A percentile compares a stretch with the other conserved stretches of the same genome.
Conservation (phyloP, 2,329 filamentous ascomycete species). For the Ascochyta rabiei region DNA sequence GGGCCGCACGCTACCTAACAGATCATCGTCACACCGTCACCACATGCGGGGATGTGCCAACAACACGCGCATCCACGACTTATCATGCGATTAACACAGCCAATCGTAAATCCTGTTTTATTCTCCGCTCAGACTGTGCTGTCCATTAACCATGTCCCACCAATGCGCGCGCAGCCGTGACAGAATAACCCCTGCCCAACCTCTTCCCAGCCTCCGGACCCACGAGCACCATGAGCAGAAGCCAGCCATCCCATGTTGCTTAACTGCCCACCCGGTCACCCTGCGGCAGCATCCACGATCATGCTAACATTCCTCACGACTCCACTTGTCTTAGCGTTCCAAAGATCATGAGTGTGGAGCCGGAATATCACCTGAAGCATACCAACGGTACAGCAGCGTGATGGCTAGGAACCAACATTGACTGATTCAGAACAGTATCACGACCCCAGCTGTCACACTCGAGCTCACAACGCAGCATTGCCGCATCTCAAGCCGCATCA, state of each 20-base stretch:
- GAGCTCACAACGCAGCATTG: constrained; percentile 54
- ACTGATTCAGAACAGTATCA: constrained; percentile 43
- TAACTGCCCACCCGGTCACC: constrained; percentile 12
- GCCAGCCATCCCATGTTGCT: constrained; percentile 33
- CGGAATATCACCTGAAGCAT: constrained; percentile 49
- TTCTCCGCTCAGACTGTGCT: constrained; percentile 3
- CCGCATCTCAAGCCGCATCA: constrained; percentile 55
- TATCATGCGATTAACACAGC: constrained; percentile 3
- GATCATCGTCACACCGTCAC: constrained; percentile 18
- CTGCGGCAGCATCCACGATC: constrained; percentile 14
- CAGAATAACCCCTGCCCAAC: constrained; percentile 34
- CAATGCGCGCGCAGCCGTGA: constrained; percentile 29
- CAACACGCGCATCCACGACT: constrained; percentile 7
- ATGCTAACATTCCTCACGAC: constrained; percentile 40
- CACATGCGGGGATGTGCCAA: constrained; percentile 10
- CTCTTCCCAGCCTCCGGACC: constrained; percentile 34
- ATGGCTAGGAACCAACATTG: constrained; percentile 6
- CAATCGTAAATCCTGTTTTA: constrained; percentile 16
- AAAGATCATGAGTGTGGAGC: constrained; percentile 45
- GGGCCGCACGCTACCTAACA: constrained; percentile 8
- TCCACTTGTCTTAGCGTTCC: constrained; percentile 34
- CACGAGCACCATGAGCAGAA: constrained; percentile 7
- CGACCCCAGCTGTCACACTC: constrained; percentile 49
- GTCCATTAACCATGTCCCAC: constrained; percentile 26
- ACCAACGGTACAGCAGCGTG: constrained; percentile 44